Base-by-base conservation (phyloP, 805 yeast genomes). In the Lipomyces starkeyi region DNA sequence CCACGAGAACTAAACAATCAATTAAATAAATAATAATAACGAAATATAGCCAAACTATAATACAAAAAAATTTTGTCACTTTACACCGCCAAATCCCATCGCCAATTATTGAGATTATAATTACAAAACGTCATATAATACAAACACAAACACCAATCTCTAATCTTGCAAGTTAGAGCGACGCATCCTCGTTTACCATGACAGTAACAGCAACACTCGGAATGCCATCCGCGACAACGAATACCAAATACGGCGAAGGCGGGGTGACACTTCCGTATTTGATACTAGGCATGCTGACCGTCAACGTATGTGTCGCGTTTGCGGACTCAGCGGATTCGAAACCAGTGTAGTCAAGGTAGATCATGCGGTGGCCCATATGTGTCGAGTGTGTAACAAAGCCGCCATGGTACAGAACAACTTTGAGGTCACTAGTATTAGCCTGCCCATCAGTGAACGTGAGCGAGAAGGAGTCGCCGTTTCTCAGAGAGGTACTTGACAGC, bases 341-440 rank as follows among this genome's bases (percentile, higher is more conserved):
- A 1, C 65, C 67, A 6, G 53, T 43, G 27, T 63, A 27, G 32
- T 69, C 72, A 17, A 67, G 65, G 35, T 67, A 69, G 17, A 69
- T 43, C 68, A 69, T 61, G n/a, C 71, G 56, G 14, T 63, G 67
- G 34, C 72, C 72, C 72, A 69, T 69, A 40, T 69, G 72, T 2
- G 58, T 37, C 17, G 71, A 67, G 37, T 66, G 72, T 22, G 70
- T 69, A 20, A 69, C 67, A 35, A 69, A 67, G 29, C 71, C 71
- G 8, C 66, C 68, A 40, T 63, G 66, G 37, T 67, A 67, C n/a
- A 67, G 61, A 11, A 52, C 67, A n/a, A 67, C 59, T 43, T 62
- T 52, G 20, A 67, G 47, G 8, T 62, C 66, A 2, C 27, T 4
- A 2, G 63, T 43, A 9, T n/a, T 14, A 17, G 58, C 65, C 6